Conservation (phyloP, 2,329 filamentous ascomycete genomes). For the Aulographum hederae region DNA sequence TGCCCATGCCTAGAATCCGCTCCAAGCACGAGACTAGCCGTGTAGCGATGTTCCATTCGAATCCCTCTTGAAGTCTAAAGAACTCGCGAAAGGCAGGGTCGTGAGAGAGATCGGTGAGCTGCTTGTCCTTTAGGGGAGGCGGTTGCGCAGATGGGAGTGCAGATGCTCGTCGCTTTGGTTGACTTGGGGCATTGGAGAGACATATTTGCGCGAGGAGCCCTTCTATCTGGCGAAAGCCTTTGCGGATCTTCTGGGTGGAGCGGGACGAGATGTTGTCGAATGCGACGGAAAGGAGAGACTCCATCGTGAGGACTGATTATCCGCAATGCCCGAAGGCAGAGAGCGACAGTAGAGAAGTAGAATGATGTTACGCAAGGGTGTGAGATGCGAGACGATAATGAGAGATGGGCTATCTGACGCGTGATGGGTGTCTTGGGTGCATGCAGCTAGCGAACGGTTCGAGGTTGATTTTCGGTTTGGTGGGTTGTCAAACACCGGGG, state of each 20-base stretch:
- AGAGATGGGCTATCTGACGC: too few species aligned
- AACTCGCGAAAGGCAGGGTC: constrained; percentile 91
- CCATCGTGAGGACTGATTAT: constrained; percentile 62
- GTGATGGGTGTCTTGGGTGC: too few species aligned
- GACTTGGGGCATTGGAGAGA: constrained; percentile 33
- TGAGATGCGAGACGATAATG: too few species aligned
- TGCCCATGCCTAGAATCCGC: constrained; percentile 58
- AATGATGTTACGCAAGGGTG: too few species aligned
- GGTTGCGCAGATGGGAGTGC: constrained; percentile 10
- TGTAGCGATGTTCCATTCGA: constrained; percentile 90
- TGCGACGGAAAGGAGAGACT: constrained; percentile 74
- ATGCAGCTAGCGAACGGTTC: too few species aligned
- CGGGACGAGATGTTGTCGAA: constrained; percentile 95
- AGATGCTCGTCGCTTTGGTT: constrained; percentile 15
- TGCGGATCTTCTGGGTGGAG: constrained; percentile 75
- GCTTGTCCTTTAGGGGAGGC: constrained; percentile 19
- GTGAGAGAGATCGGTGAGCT: constrained; percentile 48
- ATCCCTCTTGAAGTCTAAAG: constrained; percentile 90
- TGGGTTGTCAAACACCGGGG: too few species aligned
- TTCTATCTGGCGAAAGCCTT: constrained; percentile 86
- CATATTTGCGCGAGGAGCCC: constrained; percentile 89
- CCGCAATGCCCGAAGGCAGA: too few species aligned
- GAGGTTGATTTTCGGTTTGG: too few species aligned
- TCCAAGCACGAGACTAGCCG: constrained; percentile 75
- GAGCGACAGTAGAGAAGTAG: too few species aligned